Conservation (phyloP, 78 protist genomes). For the Dictyostelium purpureum region DNA sequence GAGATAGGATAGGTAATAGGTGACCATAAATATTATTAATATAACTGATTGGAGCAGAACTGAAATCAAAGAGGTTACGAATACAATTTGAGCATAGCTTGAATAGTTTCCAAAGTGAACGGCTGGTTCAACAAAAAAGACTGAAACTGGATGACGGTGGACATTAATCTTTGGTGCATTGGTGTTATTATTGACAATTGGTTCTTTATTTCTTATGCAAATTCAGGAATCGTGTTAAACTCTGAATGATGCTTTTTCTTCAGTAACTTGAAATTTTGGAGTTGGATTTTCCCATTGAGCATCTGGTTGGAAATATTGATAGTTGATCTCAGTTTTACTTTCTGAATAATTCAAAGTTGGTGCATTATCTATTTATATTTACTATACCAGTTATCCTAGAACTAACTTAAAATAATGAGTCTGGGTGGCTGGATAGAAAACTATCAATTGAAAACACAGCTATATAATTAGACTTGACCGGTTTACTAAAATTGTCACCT, state of each 20-base stretch:
- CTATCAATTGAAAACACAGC: too few relatives aligned
- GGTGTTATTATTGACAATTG: constrained; percentile 34
- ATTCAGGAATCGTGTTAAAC: constrained; percentile 8
- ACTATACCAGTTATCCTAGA: too few relatives aligned
- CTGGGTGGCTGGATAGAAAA: too few relatives aligned
- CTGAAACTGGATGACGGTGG: constrained; percentile 65
- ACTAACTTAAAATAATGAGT: too few relatives aligned
- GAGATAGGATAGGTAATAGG: too few relatives aligned
- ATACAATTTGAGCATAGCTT: background rate
- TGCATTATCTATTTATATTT: constrained; percentile 3
- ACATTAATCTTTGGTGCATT: constrained; percentile 74
- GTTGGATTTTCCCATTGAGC: constrained; percentile 10
- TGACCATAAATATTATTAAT: too few relatives aligned
- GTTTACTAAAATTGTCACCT: too few relatives aligned
- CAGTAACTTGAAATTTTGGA: constrained; percentile 19
- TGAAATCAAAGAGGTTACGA: too few relatives aligned
- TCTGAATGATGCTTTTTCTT: constrained; percentile 21
- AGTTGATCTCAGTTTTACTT: constrained; percentile 1
- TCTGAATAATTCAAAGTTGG: constrained; percentile 19
- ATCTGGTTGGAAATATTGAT: constrained; percentile 35
- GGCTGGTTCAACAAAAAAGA: constrained; percentile 56
- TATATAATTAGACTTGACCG: too few relatives aligned
- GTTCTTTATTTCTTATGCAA: constrained; percentile 11
- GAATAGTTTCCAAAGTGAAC: constrained; percentile 38
- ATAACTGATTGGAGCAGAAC: too few relatives aligned